Conservation (phyloP, 2,329 filamentous ascomycete species). For the Sporothrix globosa region DNA sequence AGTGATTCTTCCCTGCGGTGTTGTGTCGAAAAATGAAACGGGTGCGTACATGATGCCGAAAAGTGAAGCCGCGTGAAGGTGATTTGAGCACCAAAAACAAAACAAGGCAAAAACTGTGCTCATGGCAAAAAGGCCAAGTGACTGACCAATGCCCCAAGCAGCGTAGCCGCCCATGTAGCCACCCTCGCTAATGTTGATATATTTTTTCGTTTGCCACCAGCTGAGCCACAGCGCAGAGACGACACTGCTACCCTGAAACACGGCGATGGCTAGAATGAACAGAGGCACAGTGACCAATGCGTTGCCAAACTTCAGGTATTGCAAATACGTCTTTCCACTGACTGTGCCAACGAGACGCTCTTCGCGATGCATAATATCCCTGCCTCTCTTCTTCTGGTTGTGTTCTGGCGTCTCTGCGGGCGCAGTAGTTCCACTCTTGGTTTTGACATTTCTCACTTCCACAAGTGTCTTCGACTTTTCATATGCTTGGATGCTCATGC, state of each 20-base stretch:
- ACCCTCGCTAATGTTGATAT: slow-evolving; percentile 43
- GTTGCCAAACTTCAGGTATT: slow-evolving; percentile 65
- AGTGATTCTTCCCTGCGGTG: slow-evolving; percentile 92
- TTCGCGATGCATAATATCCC: slow-evolving; percentile 57
- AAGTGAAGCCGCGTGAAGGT: slow-evolving; percentile 41
- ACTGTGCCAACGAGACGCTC: slow-evolving; percentile 64
- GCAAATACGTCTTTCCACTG: slow-evolving; percentile 63
- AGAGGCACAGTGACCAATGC: slow-evolving; percentile 59
- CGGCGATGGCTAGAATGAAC: slow-evolving; percentile 53
- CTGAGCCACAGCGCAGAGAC: slow-evolving; percentile 68
- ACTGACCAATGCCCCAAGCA: slow-evolving; percentile 58
- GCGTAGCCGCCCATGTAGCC: slow-evolving; percentile 62
- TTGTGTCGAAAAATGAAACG: slow-evolving; percentile 97
- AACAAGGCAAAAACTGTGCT: slow-evolving; percentile 56
- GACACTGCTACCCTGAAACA: slow-evolving; percentile 65
- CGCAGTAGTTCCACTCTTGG: background rate
- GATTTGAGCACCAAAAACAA: slow-evolving; percentile 53
- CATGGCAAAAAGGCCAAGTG: slow-evolving; percentile 63
- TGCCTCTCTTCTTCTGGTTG: slow-evolving; percentile 28
- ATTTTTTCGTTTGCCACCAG: slow-evolving; percentile 67
- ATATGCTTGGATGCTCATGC: background rate
- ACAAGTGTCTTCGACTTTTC: background rate
- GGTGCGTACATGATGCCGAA: slow-evolving; percentile 67
- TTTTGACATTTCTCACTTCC: too few species aligned
- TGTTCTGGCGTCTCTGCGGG: slow-evolving; percentile 13